Evolutionary conservation across 2,329 filamentous ascomycete species (phyloP), one percentile per base, ranked within the genome.

Genomic region (Diaporthe helianthi): DNA sequence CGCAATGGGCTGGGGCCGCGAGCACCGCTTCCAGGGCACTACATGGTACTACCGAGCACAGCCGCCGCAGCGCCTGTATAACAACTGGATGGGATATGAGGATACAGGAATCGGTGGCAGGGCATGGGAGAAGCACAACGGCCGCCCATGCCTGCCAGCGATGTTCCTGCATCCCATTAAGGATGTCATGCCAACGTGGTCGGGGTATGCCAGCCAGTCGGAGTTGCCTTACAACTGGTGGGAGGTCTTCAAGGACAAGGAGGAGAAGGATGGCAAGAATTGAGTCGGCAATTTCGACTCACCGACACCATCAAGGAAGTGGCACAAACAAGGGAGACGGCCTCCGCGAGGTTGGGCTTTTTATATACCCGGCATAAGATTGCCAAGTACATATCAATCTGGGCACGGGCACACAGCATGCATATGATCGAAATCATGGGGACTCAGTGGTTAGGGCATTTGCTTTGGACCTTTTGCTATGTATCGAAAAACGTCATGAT

Each of bases 31-130:
- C 72, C 80, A 84, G 70, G 87, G 87, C n/a, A 81, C 78, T 47
- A 89, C 87, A 1, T 90, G 87, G 87, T 89, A 89, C 77, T 89
- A 85, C 77, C 83, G 86, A 41, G 86, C 87, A 3, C 81, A 82
- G 60, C 85, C 86, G 9, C 87, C 88, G 1, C 85, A 85, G 74
- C 81, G 86, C 51, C 75, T 90, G 49, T 90, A 86, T 77, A 87
- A 88, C 79, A 89, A 89, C 78, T 89, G 87, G 83, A 84, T 89
- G 80, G 88, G 88, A 24, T 88, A 85, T 78, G 80, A 83, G 70
- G 87, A 89, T 73, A 85, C 82, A 15, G 82, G 78, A 15, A 79
- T 87, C 26, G 88, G 87, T 22, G 88, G 87, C 2, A 72, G 78
- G 47, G 79, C 83, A 55, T 90, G 87, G 87, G 88, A 90, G 75